Base-by-base conservation (phyloP, 495 filamentous ascomycete genomes). In the Penicillium coprophilum region DNA sequence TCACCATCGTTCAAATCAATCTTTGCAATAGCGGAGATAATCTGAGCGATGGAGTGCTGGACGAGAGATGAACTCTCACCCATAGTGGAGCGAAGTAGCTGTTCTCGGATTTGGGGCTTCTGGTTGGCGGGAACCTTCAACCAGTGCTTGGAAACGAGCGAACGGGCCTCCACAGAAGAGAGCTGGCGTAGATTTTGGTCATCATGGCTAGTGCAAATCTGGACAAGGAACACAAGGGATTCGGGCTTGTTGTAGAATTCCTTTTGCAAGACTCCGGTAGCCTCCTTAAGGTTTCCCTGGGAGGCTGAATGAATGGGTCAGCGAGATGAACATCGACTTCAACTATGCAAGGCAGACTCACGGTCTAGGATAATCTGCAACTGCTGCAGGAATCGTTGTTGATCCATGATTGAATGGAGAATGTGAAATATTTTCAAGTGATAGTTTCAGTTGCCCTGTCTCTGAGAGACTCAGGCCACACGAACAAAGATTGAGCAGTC, bases 81-180 rank as follows among this genome's bases (percentile, higher is more conserved):
- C 65, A 96, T 77, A 11, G 91, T 91, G 1, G 86, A 84, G 63
- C 92, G 82, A 17, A 97, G 83, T 15, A 98, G 81, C 68, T 89
- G 85, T 56, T 90, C 84, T 27, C 92, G 84, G 36, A 96, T 85
- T 51, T 87, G 80, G 36, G 82, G 78, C 78, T 95, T 96, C 69
- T 90, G 85, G 43, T 77, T 78, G 28, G 71, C 76, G 13, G 81
- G 72, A 7, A 90, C 66, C 47, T 76, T 70, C 50, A 77, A 66
- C 94, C 94, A 98, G 73, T 96, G 92, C 79, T 91, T 96, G 57
- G 81, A 72, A 19, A 96, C 89, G 28, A 95, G 78, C 54, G 86
- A 82, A 28, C 90, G 80, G 19, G 88, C 86, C 76, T 97, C 91
- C 46, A 97, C 89, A 45, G 94, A 90, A 31, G 95, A 91, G 52